Evolutionary conservation across 352 stramenopile genomes (phyloP).

Genomic region (Phytopythium boreale): DNA sequence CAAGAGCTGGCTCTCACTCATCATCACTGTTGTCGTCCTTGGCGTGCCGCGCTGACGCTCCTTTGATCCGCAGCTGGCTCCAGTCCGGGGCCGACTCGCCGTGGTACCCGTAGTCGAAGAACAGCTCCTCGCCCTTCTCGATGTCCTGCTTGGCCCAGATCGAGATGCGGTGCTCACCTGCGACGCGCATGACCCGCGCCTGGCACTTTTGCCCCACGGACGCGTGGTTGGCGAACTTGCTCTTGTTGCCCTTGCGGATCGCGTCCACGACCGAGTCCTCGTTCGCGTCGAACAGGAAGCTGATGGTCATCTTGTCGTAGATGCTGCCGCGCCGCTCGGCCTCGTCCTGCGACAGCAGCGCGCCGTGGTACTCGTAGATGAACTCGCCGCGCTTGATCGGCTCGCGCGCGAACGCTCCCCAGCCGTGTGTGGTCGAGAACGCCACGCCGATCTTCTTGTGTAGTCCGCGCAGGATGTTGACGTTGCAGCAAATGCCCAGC

Average conservation of each 20-base stretch:
- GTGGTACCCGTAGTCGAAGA: slow-evolving; percentile 71
- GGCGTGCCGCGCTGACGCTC: slow-evolving; percentile 13
- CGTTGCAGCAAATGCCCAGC: slow-evolving; percentile 65
- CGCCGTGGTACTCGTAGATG: slow-evolving; percentile 69
- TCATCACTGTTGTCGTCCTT: slow-evolving; percentile 15
- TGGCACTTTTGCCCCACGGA: slow-evolving; percentile 70
- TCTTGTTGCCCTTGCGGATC: slow-evolving; percentile 92
- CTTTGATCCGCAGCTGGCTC: slow-evolving; percentile 58
- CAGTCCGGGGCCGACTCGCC: slow-evolving; percentile 58
- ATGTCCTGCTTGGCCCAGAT: slow-evolving; percentile 92
- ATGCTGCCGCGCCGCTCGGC: slow-evolving; percentile 73
- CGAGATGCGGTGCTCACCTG: slow-evolving; percentile 87
- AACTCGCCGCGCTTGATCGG: slow-evolving; percentile 62
- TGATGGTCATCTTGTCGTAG: slow-evolving; percentile 85
- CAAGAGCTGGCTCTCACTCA: slow-evolving; percentile 3
- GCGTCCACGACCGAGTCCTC: slow-evolving; percentile 90
- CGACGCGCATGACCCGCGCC: slow-evolving; percentile 75
- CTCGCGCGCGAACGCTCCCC: slow-evolving; percentile 59
- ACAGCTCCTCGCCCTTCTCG: slow-evolving; percentile 66
- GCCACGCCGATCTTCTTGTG: slow-evolving; percentile 62
- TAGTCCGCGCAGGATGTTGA: slow-evolving; percentile 54
- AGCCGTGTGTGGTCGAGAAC: slow-evolving; percentile 62
- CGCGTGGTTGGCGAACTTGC: slow-evolving; percentile 87
- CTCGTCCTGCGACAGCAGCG: slow-evolving; percentile 66
- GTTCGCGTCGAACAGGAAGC: slow-evolving; percentile 92